Conservation (phyloP, 345 rosid species). For the Passiflora organensis region DNA sequence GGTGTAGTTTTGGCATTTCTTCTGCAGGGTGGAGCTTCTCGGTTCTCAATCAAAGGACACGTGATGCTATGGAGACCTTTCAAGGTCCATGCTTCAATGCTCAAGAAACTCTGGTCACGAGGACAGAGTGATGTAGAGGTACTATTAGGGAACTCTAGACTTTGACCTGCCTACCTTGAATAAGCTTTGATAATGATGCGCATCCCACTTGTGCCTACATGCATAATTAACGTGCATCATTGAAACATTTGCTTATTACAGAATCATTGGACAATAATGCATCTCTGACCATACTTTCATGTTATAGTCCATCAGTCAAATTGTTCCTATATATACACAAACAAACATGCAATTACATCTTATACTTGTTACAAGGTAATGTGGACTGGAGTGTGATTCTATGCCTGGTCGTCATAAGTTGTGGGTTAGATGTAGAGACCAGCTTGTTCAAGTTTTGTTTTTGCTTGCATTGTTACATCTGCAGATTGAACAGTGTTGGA, state of each 20-base stretch:
- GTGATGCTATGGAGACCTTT: neutral
- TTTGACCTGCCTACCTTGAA: constrained; percentile 4
- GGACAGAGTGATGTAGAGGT: constrained; percentile 13
- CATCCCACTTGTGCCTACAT: neutral
- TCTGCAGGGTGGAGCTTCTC: too few species aligned
- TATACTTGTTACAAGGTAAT: too few species aligned
- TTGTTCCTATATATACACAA: neutral
- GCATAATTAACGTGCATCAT: constrained; percentile 13
- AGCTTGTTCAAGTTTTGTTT: too few species aligned
- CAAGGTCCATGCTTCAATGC: constrained; percentile 2
- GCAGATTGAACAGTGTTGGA: too few species aligned
- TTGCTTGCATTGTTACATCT: too few species aligned
- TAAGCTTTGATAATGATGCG: constrained; percentile 17
- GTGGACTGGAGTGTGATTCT: too few species aligned
- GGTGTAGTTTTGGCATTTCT: too few species aligned
- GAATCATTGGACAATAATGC: constrained; percentile 6
- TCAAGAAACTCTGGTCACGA: constrained; percentile 14
- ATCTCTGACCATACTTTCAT: constrained; percentile 5
- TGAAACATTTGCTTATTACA: constrained; percentile 1
- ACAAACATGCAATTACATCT: neutral
- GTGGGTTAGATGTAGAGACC: too few species aligned
- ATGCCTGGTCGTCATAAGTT: too few species aligned
- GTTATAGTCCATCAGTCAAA: constrained; percentile 6
- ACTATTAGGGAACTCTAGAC: neutral
- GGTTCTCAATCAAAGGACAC: neutral